Evolutionary conservation across 1,139 yeast genomes (phyloP).

Genomic region (Cylindricascospora bacillispora): DNA sequence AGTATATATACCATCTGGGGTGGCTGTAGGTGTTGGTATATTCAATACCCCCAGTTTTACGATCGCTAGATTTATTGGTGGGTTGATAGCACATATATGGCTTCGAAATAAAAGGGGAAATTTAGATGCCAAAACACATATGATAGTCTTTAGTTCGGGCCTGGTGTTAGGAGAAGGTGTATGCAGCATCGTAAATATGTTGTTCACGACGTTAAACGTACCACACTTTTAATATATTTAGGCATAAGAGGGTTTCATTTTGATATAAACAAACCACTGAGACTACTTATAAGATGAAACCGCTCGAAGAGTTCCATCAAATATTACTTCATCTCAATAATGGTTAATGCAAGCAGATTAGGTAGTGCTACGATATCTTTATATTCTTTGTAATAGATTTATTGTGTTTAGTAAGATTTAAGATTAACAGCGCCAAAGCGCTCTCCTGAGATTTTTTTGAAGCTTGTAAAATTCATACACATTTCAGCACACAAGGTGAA

Average conservation of each 20-base stretch:
- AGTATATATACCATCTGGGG: conserved; percentile 59
- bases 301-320: no score
- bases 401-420: no score
- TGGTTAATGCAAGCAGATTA: no score
- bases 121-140: conserved; percentile 38
- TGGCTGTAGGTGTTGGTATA: conserved; percentile 94
- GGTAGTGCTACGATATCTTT: no score
- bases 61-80: conserved; percentile 84
- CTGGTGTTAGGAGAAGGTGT: conserved; percentile 89
- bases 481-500: no score
- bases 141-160: conserved; percentile 86
- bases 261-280: background rate
- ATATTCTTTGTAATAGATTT: no score
- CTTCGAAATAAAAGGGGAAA: conserved; percentile 29
- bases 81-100: conserved; percentile 59
- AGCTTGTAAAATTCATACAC: no score
- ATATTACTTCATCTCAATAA: no score
- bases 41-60: conserved; percentile 92
- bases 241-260: background rate
- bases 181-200: conserved; percentile 69
- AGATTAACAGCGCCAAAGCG: no score
- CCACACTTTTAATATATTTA: conserved; percentile 30
- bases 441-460: no score
- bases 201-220: conserved; percentile 49
- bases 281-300: no score